A percentile compares a stretch with the other conserved stretches of the same genome.
These are phyloP conservation scores for Didymosphaeria variabile DNA, from an alignment of 2,329 filamentous ascomycete species.

Conservation along the genomic window DNA sequence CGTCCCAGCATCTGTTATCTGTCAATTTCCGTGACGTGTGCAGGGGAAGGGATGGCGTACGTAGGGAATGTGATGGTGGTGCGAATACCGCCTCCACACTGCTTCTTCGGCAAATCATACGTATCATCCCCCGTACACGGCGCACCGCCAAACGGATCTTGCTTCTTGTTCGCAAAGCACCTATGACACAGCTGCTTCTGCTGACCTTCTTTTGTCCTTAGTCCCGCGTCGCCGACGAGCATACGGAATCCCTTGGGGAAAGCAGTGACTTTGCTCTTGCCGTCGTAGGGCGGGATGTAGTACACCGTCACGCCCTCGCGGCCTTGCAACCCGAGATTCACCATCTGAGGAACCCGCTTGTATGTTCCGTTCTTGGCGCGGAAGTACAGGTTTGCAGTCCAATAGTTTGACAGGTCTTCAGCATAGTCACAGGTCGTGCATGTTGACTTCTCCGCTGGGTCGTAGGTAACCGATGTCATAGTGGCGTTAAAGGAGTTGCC, in stretches of 20 bases:
- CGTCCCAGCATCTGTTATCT: constrained; percentile 68
- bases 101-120: constrained; percentile 32
- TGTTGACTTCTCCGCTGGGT: constrained; percentile 34
- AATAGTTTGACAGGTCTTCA: constrained; percentile 44
- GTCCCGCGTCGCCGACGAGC: constrained; percentile 34
- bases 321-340: constrained; percentile 34
- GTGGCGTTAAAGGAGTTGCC: constrained; percentile 41
- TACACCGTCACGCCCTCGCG: constrained; percentile 41
- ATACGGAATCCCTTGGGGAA: constrained; percentile 41
- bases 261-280: constrained; percentile 46
- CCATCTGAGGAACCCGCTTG: constrained; percentile 41
- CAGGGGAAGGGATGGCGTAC: constrained; percentile 69
- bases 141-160: constrained; percentile 49
- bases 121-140: constrained; percentile 47
- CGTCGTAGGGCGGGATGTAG: constrained; percentile 43
- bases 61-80: constrained; percentile 60
- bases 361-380: constrained; percentile 61
- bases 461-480: constrained; percentile 40
- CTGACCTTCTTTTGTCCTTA: constrained; percentile 27
- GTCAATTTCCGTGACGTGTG: not conserved
- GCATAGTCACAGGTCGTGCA: constrained; percentile 44
- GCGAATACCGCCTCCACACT: constrained; percentile 54
- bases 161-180: constrained; percentile 56
- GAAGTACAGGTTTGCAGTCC: constrained; percentile 45
- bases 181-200: constrained; percentile 55